Conservation (phyloP, 2,329 filamentous ascomycete genomes). For the Curvularia spicifera region DNA sequence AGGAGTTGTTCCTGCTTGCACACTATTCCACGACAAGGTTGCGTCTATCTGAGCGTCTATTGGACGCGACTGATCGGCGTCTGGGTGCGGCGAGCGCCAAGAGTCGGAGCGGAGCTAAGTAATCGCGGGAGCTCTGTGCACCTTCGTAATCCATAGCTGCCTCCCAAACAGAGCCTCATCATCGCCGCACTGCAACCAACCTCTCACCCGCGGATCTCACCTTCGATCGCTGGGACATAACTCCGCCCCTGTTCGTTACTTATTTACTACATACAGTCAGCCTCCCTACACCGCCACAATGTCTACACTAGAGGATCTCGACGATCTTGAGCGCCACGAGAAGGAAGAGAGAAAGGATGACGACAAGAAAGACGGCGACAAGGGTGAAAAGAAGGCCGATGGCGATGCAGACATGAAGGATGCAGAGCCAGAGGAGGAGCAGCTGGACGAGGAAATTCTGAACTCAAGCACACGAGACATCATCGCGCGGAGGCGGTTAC, state of each 20-base stretch:
- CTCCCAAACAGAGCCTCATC: slow-evolving; percentile 38
- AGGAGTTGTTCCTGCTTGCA: too few species aligned
- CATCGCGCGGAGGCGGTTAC: slow-evolving; percentile 82
- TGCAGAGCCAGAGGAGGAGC: slow-evolving; percentile 69
- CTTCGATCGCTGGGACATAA: slow-evolving; percentile 5
- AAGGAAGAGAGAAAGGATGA: slow-evolving; percentile 72
- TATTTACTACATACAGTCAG: slow-evolving; percentile 6
- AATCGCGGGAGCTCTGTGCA: slow-evolving; percentile 23
- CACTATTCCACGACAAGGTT: too few species aligned
- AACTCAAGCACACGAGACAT: slow-evolving; percentile 94
- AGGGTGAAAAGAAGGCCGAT: slow-evolving; percentile 64
- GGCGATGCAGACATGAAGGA: slow-evolving; percentile 93
- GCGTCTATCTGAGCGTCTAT: background rate
- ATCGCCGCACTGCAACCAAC: slow-evolving; percentile 23
- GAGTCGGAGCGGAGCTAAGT: slow-evolving; percentile 17
- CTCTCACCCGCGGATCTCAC: slow-evolving; percentile 10
- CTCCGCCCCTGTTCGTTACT: background rate
- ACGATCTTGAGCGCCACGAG: slow-evolving; percentile 82
- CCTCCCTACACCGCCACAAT: slow-evolving; percentile 58
- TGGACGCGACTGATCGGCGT: slow-evolving; percentile 14
- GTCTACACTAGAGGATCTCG: slow-evolving; percentile 91
- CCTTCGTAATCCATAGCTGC: slow-evolving; percentile 47
- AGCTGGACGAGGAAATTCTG: slow-evolving; percentile 92
- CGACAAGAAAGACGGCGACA: slow-evolving; percentile 59
- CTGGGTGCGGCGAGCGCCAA: slow-evolving; percentile 10